A percentile compares a stretch with the other conserved stretches of the same genome.
phyloP scores from a whole-genome alignment of 345 rosid genomes.

The Iberis pinnata region DNA sequence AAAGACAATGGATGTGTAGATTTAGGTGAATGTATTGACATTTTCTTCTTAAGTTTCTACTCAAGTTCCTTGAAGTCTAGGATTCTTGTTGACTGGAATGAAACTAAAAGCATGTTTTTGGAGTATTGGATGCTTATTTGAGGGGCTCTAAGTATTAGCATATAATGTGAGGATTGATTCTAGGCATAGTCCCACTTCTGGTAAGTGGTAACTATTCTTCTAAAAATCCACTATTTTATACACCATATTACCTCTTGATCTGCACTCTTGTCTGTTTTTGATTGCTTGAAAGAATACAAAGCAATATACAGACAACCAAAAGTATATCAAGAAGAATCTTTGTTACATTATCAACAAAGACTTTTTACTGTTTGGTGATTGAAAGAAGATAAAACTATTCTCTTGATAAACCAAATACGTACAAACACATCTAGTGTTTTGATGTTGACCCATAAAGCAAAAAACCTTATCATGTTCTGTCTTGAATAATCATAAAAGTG shows the following conservation, averaged over 20 bases:
- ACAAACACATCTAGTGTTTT: constrained; percentile 5
- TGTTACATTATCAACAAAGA: constrained; percentile 1
- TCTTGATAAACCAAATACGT: constrained; percentile 9
- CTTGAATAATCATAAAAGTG: constrained; percentile 19
- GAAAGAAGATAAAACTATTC: constrained; percentile 11
- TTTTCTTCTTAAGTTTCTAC: constrained; percentile 4
- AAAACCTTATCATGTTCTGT: constrained; percentile 15
- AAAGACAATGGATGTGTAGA: constrained; percentile 7
- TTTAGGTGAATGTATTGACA: constrained; percentile 10
- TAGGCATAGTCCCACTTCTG: constrained; percentile 22
- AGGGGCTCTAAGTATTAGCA: constrained; percentile 21
- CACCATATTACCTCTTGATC: constrained; percentile 17
- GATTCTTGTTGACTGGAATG: constrained; percentile 26
- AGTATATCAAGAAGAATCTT: constrained; percentile 13
- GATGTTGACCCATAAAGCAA: constrained; percentile 14
- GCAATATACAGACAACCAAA: constrained; percentile 12
- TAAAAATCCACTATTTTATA: constrained; percentile 7
- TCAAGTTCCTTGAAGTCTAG: constrained; percentile 8
- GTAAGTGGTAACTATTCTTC: constrained; percentile 26
- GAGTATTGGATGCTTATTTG: constrained; percentile 25
- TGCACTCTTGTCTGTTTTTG: constrained; percentile 15
- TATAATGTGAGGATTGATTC: constrained; percentile 17
- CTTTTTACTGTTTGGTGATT: constrained; percentile 16
- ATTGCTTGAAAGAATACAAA: constrained; percentile 18
- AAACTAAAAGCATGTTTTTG: constrained; percentile 6